Evolutionary conservation across 495 filamentous ascomycete species (phyloP).

Genomic region (Recurvomyces mirabilis): DNA sequence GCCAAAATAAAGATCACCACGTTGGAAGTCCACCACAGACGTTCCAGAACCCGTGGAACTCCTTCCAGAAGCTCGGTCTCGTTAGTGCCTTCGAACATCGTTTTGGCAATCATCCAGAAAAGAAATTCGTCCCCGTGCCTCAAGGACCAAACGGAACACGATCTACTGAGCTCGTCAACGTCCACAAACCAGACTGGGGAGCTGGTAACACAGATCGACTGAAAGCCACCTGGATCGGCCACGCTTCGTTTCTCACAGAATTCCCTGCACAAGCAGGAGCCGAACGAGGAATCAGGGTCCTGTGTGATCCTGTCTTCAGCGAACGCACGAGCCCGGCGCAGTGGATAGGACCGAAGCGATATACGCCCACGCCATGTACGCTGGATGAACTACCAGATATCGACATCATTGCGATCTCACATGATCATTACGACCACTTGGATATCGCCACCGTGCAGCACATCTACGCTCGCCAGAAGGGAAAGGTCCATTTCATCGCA

Average conservation of each 20-base stretch:
- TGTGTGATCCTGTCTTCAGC: conserved; percentile 47
- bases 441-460: conserved; percentile 34
- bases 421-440: conserved; percentile 46
- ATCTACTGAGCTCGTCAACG: conserved; percentile 24
- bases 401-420: conserved; percentile 39
- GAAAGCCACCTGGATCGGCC: conserved; percentile 43
- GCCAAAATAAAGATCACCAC: conserved; percentile 15
- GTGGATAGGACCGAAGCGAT: conserved; percentile 39
- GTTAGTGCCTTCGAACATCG: conserved; percentile 21
- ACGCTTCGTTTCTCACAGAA: conserved; percentile 41
- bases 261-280: conserved; percentile 21
- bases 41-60: conserved; percentile 47
- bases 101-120: conserved; percentile 22
- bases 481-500: conserved; percentile 35
- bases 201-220: conserved; percentile 18
- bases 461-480: conserved; percentile 27
- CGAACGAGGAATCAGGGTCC: conserved; percentile 29
- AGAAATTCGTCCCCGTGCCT: conserved; percentile 33
- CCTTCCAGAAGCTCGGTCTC: conserved; percentile 27
- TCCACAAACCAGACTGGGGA: conserved; percentile 31
- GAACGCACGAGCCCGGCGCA: conserved; percentile 37
- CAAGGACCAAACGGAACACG: conserved; percentile 18
- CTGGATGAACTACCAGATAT: conserved; percentile 38
- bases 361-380: conserved; percentile 39
- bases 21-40: conserved; percentile 27